phyloP scores from a whole-genome alignment of 2,329 filamentous ascomycete species.

The Pestalotiopsis fici region DNA sequence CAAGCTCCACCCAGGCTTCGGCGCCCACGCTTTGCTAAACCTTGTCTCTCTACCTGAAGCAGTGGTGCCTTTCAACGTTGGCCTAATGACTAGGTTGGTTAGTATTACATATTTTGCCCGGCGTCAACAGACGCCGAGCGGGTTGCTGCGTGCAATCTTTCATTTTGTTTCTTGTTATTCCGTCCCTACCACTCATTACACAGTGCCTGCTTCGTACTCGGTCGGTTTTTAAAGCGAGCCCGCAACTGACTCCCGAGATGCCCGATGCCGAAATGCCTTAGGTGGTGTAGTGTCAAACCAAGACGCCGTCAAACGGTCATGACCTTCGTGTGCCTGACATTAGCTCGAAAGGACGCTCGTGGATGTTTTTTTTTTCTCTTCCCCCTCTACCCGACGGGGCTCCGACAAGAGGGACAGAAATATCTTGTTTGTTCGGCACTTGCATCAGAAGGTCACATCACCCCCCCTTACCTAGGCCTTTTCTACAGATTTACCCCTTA shows the following conservation, averaged over 20 bases:
- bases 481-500: background rate
- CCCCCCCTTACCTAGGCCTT: background rate
- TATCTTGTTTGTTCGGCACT: background rate
- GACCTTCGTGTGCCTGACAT: slow-evolving; percentile 23
- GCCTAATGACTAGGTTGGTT: background rate
- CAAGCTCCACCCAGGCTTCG: background rate
- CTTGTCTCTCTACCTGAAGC: slow-evolving; percentile 6
- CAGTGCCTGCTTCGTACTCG: background rate
- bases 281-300: background rate
- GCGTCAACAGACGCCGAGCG: background rate
- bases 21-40: background rate
- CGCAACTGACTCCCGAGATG: background rate
- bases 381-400: slow-evolving; percentile 8
- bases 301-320: background rate
- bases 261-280: background rate
- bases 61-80: background rate
- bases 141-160: background rate
- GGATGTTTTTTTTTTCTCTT: too few species aligned
- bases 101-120: background rate
- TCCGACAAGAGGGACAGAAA: slow-evolving; percentile 13
- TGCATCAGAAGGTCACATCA: background rate
- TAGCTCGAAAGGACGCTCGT: slow-evolving; percentile 17
- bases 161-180: background rate
- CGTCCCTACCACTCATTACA: background rate
- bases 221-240: background rate